Conservation (phyloP, 2,329 filamentous ascomycete genomes). For the Incumbomyces delicatus region DNA sequence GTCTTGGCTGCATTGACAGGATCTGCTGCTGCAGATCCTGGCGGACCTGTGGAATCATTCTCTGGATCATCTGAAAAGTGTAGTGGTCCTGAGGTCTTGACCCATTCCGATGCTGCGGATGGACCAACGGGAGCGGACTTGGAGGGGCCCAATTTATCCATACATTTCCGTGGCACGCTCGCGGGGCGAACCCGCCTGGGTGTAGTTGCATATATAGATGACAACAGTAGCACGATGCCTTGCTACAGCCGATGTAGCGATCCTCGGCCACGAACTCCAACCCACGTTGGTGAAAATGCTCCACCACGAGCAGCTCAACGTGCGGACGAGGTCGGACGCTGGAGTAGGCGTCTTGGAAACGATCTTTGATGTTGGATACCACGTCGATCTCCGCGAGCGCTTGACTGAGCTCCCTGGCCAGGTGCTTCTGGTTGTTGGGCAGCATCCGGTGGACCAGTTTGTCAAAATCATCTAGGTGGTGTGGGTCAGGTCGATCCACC, state of each 20-base stretch:
- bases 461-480: background rate
- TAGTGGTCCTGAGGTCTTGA: constrained; percentile 10
- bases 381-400: constrained; percentile 2
- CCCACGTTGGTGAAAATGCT: constrained; percentile 33
- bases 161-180: constrained; percentile 23
- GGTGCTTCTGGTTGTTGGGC: background rate
- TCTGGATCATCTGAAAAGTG: constrained; percentile 10
- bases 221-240: constrained; percentile 44
- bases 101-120: background rate
- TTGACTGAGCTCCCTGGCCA: constrained; percentile 2
- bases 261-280: constrained; percentile 32
- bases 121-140: constrained; percentile 7
- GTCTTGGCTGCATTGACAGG: constrained; percentile 7
- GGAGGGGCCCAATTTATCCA: constrained; percentile 26
- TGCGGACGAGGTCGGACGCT: constrained; percentile 29
- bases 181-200: constrained; percentile 22
- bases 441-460: constrained; percentile 5
- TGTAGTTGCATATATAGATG: constrained; percentile 25
- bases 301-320: constrained; percentile 40
- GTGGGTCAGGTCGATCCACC: constrained; percentile 2
- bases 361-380: background rate
- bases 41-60: constrained; percentile 9
- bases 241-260: constrained; percentile 43
- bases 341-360: constrained; percentile 3
- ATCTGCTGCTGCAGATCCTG: constrained; percentile 11